phyloP scores from a whole-genome alignment of 345 rosid genomes.

The Brassica incana region DNA sequence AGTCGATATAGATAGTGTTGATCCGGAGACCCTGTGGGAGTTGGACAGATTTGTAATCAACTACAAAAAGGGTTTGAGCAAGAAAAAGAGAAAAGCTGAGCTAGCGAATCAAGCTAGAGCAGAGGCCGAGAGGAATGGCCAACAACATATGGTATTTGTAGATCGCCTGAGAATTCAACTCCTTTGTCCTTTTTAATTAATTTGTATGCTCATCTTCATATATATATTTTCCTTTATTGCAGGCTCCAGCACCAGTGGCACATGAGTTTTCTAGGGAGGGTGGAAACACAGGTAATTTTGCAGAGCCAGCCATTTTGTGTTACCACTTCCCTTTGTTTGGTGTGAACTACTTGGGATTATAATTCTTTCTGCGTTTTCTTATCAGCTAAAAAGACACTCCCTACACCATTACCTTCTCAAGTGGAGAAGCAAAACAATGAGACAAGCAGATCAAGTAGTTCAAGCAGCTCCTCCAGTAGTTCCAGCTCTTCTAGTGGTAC shows the following conservation, averaged over 20 bases:
- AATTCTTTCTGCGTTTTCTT: neutral
- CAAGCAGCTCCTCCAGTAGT: conserved; percentile 95
- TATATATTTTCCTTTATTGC: conserved; percentile 25
- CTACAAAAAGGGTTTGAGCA: conserved; percentile 94
- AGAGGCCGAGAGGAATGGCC: conserved; percentile 58
- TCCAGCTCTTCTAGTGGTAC: conserved; percentile 99
- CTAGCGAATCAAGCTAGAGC: conserved; percentile 80
- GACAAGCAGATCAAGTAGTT: conserved; percentile 85
- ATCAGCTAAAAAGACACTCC: conserved; percentile 58
- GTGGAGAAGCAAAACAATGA: conserved; percentile 60
- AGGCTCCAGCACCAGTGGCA: conserved; percentile 52
- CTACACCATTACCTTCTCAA: conserved; percentile 47
- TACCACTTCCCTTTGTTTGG: conserved; percentile 9
- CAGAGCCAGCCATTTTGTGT: neutral
- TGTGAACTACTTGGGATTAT: conserved; percentile 18
- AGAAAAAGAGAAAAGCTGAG: conserved; percentile 92
- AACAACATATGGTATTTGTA: conserved; percentile 58
- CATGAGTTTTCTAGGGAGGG: conserved; percentile 57
- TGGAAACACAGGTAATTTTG: conserved; percentile 55
- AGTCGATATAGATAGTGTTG: conserved; percentile 96
- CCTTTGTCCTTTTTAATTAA: conserved; percentile 46
- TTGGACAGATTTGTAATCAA: conserved; percentile 95
- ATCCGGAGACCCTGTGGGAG: conserved; percentile 98
- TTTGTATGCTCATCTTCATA: neutral
- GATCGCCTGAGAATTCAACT: conserved; percentile 13